A percentile compares a stretch with the other conserved stretches of the same genome.
Conservation (phyloP, 2,329 filamentous ascomycete genomes). For the Tricladium varicosporioides region DNA sequence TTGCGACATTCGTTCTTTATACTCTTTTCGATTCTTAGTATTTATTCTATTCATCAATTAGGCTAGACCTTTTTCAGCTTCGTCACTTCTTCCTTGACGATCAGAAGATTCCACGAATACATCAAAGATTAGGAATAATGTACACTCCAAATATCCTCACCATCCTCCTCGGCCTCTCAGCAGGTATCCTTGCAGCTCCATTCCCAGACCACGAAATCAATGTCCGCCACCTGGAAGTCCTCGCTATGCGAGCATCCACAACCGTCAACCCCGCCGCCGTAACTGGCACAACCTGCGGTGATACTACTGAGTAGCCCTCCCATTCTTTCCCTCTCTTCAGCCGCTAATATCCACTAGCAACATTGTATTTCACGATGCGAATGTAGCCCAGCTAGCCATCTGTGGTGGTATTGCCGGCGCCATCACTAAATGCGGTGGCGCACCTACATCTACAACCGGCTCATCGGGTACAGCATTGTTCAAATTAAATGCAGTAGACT, state of each 20-base stretch:
- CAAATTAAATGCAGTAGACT: constrained; percentile 40
- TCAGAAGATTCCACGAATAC: neutral
- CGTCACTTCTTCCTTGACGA: neutral
- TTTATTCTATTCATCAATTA: neutral
- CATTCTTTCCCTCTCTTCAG: neutral
- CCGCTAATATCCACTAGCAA: constrained; percentile 7
- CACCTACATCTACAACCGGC: constrained; percentile 44
- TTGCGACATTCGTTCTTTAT: constrained; percentile 7
- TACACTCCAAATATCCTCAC: constrained; percentile 17
- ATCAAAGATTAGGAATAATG: constrained; percentile 12
- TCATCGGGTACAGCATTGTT: constrained; percentile 48
- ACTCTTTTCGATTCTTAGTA: neutral
- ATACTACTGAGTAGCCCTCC: constrained; percentile 28
- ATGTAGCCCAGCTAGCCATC: constrained; percentile 47
- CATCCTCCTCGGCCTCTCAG: constrained; percentile 9
- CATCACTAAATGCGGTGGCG: constrained; percentile 45
- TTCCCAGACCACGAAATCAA: neutral
- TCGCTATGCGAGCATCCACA: constrained; percentile 25
- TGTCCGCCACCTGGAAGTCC: constrained; percentile 27
- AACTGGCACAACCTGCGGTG: constrained; percentile 35
- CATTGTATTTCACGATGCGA: constrained; percentile 42
- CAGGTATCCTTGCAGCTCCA: constrained; percentile 3
- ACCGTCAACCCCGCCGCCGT: constrained; percentile 32
- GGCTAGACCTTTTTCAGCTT: constrained; percentile 4
- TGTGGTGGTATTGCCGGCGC: constrained; percentile 48